These are phyloP conservation scores for Volvox africanus DNA, from an alignment of 139 green algal genomes.

Conservation along the genomic window DNA sequence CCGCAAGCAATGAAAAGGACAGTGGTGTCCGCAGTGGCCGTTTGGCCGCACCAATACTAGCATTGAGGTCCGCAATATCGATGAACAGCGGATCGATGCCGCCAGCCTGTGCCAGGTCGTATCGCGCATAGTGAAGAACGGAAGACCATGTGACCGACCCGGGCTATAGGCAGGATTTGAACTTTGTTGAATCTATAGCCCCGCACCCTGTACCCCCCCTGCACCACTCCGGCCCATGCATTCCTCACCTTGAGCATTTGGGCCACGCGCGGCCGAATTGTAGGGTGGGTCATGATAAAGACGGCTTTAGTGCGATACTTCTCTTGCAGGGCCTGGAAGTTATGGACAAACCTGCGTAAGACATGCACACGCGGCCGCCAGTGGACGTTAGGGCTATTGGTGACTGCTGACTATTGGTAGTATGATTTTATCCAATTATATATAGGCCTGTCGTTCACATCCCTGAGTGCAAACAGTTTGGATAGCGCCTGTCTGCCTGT, in stretches of 20 bases:
- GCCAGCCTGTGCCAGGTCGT: background rate
- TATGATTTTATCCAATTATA: no score
- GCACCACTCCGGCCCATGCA: background rate
- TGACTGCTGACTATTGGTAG: no score
- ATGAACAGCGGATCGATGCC: conserved; percentile 28
- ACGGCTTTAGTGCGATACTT: background rate
- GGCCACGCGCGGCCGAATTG: conserved; percentile 10
- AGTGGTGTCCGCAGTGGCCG: background rate
- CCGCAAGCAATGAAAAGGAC: conserved; percentile 16
- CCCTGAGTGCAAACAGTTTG: no score
- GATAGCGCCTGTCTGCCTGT: no score
- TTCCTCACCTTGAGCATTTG: conserved; percentile 16
- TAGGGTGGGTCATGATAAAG: conserved; percentile 26
- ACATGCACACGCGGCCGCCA: no score
- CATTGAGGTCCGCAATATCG: conserved; percentile 13
- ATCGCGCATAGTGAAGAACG: no score
- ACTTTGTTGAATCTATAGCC: background rate
- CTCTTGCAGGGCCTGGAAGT: background rate
- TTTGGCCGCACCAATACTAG: background rate
- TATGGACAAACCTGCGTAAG: conserved; percentile 4
- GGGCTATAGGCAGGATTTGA: background rate
- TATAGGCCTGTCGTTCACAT: no score
- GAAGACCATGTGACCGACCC: no score
- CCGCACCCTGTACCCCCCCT: background rate
- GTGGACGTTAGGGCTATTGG: no score